Percentiles rank a stretch among this genome's conserved stretches.
Evolutionary conservation across 345 rosid species (phyloP).

Genomic region (Eucalyptus pauciflora): DNA sequence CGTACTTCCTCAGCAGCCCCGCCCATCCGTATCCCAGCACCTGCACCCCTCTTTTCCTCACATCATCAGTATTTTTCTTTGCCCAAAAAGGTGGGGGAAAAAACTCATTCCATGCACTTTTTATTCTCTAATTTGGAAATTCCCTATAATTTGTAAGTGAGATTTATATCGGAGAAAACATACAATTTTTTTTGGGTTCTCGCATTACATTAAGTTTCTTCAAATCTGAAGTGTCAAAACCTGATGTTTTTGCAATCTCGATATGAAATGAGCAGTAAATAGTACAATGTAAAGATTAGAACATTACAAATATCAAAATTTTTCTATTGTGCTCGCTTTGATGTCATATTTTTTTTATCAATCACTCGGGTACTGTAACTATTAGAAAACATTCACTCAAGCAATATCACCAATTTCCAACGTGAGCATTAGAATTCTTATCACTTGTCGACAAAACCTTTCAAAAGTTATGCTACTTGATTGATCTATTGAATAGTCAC

Average conservation of each 20-base stretch:
- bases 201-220: background rate
- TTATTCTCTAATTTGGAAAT: background rate
- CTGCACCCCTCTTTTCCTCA: background rate
- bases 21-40: constrained; percentile 12
- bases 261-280: fast-evolving
- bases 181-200: too few species aligned
- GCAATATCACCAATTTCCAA: background rate
- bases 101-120: background rate
- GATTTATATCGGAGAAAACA: too few species aligned
- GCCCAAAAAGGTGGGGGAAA: background rate
- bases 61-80: background rate
- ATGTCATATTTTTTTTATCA: too few species aligned
- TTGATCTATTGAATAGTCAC: background rate
- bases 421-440: fast-evolving
- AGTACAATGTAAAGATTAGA: background rate
- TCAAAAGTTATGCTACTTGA: background rate
- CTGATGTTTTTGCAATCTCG: background rate
- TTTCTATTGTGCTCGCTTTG: too few species aligned
- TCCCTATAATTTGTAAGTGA: too few species aligned
- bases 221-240: background rate
- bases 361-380: fast-evolving
- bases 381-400: too few species aligned
- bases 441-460: fast-evolving
- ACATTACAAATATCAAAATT: too few species aligned
- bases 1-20: constrained; percentile 4